Evolutionary conservation across 176 grass and related monocot species (phyloP), one percentile per base, ranked within the genome.

Genomic region (Stipa capillata): DNA sequence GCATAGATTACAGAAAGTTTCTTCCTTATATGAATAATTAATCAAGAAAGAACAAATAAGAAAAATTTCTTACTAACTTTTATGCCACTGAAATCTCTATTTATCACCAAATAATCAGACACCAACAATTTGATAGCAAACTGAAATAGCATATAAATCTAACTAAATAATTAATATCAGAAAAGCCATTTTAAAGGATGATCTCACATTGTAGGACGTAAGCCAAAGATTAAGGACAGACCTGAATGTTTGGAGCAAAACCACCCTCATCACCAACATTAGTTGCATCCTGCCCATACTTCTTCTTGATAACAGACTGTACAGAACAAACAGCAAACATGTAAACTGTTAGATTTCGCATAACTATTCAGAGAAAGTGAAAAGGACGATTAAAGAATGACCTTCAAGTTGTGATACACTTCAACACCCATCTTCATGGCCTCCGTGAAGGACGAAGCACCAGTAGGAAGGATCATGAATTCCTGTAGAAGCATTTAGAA

Each of bases 351-450:
- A 32, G 40, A 6, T 29, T 77, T 37, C 16, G 5, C 15, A 69
- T 33, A 34, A n/a, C 15, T 56, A 70, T 8, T 2, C 37, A 74
- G 17, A 2, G 20, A 40, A 8, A n/a, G 3, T 31, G 3, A 81
- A 33, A 33, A 64, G 29, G 24, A 35, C 17, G 28, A 35, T 14
- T 12, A 32, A 60, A 53, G 4, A 37, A 51, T 73, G 27, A 97
- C 94, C 89, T 97, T 97, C 67, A 97, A 79, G 76, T 92, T 77
- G 84, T 97, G 91, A 62, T 97, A 97, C 28, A 97, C 94, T 88
- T 97, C 94, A 35, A 94, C 94, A 59, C 94, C 94, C 94, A 97
- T 97, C 85, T 97, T 92, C 94, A 94, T 97, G 49, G 94, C 94
- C 77, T 97, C 94, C 73, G 94, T 97, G 89, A 97, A 97, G 12